A percentile compares a stretch with the other conserved stretches of the same genome.
Conservation (phyloP, 2,329 filamentous ascomycete genomes). For the Colletotrichum sp. region DNA sequence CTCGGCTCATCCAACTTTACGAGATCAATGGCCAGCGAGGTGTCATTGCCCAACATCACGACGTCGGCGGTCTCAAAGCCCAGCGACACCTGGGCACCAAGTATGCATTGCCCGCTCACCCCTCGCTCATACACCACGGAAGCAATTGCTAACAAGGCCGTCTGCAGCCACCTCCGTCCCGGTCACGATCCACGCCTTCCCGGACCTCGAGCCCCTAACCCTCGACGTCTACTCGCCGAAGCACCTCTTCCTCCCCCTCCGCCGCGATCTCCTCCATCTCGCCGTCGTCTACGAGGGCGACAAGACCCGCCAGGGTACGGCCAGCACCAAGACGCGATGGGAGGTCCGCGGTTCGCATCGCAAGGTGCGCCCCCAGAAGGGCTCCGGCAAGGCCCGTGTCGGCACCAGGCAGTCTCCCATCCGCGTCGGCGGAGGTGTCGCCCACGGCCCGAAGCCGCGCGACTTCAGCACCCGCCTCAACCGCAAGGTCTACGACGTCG, state of each 20-base stretch:
- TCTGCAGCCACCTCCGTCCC: conserved; percentile 68
- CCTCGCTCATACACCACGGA: neutral
- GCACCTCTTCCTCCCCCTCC: conserved; percentile 85
- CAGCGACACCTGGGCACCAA: conserved; percentile 49
- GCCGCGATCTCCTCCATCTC: conserved; percentile 89
- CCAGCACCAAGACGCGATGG: conserved; percentile 78
- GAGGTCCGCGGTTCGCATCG: conserved; percentile 84
- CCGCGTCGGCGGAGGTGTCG: conserved; percentile 83
- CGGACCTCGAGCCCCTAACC: conserved; percentile 80
- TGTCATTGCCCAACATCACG: conserved; percentile 42
- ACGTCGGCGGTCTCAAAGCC: conserved; percentile 36
- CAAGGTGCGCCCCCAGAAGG: conserved; percentile 89
- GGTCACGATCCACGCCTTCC: conserved; percentile 89
- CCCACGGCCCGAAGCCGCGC: conserved; percentile 87
- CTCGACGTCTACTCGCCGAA: conserved; percentile 80
- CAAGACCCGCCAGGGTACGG: conserved; percentile 84
- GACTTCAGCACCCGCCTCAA: conserved; percentile 87
- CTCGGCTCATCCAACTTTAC: conserved; percentile 37
- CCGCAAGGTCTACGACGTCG: conserved; percentile 91
- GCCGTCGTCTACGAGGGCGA: conserved; percentile 95
- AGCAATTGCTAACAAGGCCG: conserved; percentile 6
- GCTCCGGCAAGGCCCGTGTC: conserved; percentile 77
- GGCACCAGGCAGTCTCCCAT: conserved; percentile 85
- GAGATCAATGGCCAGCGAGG: conserved; percentile 63
- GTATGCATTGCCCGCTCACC: conserved; percentile 34